Percentiles rank a stretch among this genome's conserved stretches.
Evolutionary conservation across 2,329 filamentous ascomycete species (phyloP).

Genomic region (Xylariomycetidae sp.): DNA sequence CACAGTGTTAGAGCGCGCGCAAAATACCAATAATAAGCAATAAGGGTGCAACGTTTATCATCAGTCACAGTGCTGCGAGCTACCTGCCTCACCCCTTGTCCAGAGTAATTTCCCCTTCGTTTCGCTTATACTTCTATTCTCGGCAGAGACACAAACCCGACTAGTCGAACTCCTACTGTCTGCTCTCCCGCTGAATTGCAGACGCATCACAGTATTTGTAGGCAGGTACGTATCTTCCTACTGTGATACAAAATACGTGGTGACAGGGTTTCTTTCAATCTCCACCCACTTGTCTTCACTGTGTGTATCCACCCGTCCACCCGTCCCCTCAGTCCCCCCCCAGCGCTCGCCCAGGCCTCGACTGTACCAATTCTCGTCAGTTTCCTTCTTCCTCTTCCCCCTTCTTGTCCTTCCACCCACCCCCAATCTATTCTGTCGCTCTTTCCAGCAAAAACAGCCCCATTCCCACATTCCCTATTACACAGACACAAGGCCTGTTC

Average conservation of each 20-base stretch:
- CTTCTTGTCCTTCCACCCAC: constrained; percentile 5
- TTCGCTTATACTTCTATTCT: constrained; percentile 18
- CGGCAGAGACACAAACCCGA: constrained; percentile 12
- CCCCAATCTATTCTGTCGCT: constrained; percentile 10
- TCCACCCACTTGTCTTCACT: too few relatives aligned
- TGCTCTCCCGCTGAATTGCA: too few relatives aligned
- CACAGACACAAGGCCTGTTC: constrained; percentile 19
- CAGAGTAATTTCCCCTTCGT: constrained; percentile 22
- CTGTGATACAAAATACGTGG: too few relatives aligned
- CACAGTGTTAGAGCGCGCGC: too few relatives aligned
- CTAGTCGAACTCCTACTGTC: constrained; percentile 1
- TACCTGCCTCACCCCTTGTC: too few relatives aligned
- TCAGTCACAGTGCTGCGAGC: too few relatives aligned
- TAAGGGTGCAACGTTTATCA: neutral
- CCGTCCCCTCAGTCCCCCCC: too few relatives aligned
- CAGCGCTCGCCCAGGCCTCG: too few relatives aligned
- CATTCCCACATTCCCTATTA: constrained; percentile 20
- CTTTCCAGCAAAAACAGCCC: constrained; percentile 17
- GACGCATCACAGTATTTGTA: too few relatives aligned
- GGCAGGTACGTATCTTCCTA: too few relatives aligned
- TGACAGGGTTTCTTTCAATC: too few relatives aligned
- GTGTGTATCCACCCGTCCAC: too few relatives aligned
- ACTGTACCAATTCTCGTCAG: neutral
- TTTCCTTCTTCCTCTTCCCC: constrained; percentile 6
- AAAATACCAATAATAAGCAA: neutral